Base-by-base conservation (phyloP, 805 yeast species). In the Yarrowia sp. region DNA sequence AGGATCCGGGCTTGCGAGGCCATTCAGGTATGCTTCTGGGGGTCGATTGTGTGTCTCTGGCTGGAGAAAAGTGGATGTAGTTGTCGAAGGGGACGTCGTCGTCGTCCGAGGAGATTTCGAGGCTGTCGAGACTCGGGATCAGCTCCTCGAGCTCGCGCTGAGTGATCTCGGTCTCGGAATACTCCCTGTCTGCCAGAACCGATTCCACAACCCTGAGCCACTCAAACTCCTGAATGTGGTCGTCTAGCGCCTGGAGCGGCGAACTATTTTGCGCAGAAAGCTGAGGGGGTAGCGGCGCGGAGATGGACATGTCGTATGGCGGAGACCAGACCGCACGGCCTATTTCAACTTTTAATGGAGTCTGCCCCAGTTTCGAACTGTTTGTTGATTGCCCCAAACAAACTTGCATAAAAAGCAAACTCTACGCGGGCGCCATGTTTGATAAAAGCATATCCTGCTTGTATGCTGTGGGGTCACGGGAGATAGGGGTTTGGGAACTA, bases 361-460 rank as follows among this genome's bases (percentile, higher is more conserved):
- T 3, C 16, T 24, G 49, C 49, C 29, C 49, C 25, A 13, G 36
- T 13, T 46, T 29, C 53, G 35, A 46, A 27, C 53, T 46, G 53
- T 46, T 46, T 46, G 53, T 46, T 46, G 53, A 29, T 19, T 19
- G 2, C 53, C 53, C 25, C 36, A 46, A 46, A 46, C 53, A 29
- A 46, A 18, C 53, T 29, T 46, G 53, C 53, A 46, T 46, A 29
- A 46, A 19, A 7, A 5, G 36, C n/a, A 24, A 46, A 46, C 32
- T 31, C 18, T n/a, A 18, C 13, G 29, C 19, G 13, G n/a, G 18
- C 36, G 9, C 18, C 8, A 16, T 46, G 36, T 46, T 29, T 29
- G 53, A 46, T 46, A 46, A 46, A 46, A 46, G 14, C 25, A 31
- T 46, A 29, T 29, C 53, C 36, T 46, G 53, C 53, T 24, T 46